Evolutionary conservation across 108 stramenopile genomes (phyloP).

Genomic region (Cyclotella choctawhatcheeana): DNA sequence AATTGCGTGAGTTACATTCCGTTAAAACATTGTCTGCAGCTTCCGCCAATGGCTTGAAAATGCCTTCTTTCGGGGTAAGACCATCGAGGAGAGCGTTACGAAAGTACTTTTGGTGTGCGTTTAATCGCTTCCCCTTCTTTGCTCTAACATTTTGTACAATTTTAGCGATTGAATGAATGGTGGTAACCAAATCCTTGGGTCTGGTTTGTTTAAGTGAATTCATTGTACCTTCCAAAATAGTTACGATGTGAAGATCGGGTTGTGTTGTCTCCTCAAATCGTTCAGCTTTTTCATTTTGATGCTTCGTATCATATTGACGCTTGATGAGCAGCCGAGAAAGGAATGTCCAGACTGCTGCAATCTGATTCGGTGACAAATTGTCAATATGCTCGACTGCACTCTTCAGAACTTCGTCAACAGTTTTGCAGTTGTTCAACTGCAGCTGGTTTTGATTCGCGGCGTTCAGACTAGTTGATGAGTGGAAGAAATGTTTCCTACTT

Average conservation of each 20-base stretch:
- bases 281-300: no score
- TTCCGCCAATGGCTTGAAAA: neutral
- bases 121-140: neutral
- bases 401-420: neutral
- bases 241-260: no score
- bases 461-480: no score
- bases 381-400: neutral
- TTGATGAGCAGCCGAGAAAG: neutral
- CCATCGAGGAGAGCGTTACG: neutral
- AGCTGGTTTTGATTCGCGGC: no score
- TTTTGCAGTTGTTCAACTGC: neutral
- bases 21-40: neutral
- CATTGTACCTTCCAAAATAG: no score
- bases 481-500: no score
- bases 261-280: no score
- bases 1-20: neutral
- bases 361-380: neutral
- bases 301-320: no score
- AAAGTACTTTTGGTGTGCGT: neutral
- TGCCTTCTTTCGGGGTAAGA: neutral
- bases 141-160: constrained; percentile 4
- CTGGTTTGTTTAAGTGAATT: no score
- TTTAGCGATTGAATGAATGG: neutral
- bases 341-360: neutral
- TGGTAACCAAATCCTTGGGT: constrained; percentile 3